These are phyloP conservation scores for Flammula alnicola DNA, from an alignment of 1,284 basidiomycete genomes.

Conservation along the genomic window DNA sequence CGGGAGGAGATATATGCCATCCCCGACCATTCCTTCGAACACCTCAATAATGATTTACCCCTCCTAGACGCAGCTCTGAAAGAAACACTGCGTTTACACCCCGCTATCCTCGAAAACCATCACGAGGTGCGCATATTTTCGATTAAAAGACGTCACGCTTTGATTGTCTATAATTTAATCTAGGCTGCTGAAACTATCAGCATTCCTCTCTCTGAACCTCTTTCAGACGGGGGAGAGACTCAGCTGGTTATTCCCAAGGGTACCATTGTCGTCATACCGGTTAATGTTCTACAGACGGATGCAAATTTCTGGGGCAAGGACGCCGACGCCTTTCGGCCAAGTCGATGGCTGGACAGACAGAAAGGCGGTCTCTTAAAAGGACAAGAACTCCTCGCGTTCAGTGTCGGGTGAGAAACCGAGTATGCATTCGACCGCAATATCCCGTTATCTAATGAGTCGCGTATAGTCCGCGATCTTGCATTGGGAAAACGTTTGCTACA, in stretches of 20 bases:
- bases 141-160: neutral
- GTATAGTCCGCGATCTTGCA: conserved; percentile 56
- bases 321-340: conserved; percentile 57
- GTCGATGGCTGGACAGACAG: conserved; percentile 56
- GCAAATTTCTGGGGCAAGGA: conserved; percentile 60
- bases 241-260: conserved; percentile 57
- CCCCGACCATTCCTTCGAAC: conserved; percentile 53
- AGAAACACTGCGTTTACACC: conserved; percentile 62
- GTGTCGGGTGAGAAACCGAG: conserved; percentile 53
- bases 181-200: conserved; percentile 52
- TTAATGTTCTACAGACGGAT: conserved; percentile 62
- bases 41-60: conserved; percentile 50
- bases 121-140: conserved; percentile 46
- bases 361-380: conserved; percentile 33
- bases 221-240: conserved; percentile 45
- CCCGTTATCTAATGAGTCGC: conserved; percentile 2
- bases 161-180: neutral
- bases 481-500: conserved; percentile 57
- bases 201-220: conserved; percentile 54
- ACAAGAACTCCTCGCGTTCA: conserved; percentile 58
- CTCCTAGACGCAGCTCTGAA: conserved; percentile 59
- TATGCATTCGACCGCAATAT: conserved; percentile 2
- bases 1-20: conserved; percentile 51
- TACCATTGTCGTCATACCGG: conserved; percentile 55
- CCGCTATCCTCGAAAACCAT: conserved; percentile 62